Percentiles rank a stretch among this genome's conserved stretches.
These are phyloP conservation scores for Amanita subjunquillea DNA, from an alignment of 768 basidiomycete species.

Conservation along the genomic window DNA sequence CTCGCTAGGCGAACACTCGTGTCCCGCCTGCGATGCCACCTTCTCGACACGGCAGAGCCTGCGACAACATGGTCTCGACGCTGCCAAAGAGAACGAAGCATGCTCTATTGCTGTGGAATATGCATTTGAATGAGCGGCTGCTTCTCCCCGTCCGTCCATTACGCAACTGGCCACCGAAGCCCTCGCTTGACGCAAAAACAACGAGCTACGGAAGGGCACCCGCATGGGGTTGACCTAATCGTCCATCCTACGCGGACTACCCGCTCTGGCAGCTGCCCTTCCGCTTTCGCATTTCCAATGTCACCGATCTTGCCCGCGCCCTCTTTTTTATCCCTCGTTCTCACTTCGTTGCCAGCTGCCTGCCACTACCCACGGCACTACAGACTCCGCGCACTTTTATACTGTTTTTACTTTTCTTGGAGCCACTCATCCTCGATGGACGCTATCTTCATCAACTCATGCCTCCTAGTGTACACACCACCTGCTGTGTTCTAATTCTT, in stretches of 20 bases:
- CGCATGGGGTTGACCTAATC: neutral
- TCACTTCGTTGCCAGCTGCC: neutral
- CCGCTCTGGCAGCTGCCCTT: neutral
- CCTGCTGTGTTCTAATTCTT: neutral
- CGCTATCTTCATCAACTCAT: neutral
- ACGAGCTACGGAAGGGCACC: neutral
- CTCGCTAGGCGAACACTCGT: conserved; percentile 44
- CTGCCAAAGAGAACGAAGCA: conserved; percentile 46
- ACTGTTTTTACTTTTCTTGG: neutral
- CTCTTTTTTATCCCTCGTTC: neutral
- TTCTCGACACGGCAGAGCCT: conserved; percentile 53
- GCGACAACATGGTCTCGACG: conserved; percentile 46
- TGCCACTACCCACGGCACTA: neutral
- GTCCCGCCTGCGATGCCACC: conserved; percentile 65
- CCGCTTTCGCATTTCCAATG: neutral
- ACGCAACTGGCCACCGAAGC: neutral
- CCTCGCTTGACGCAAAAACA: neutral
- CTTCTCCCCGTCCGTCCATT: neutral
- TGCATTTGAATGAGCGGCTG: conserved; percentile 37
- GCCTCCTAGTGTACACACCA: neutral
- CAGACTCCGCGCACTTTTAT: neutral
- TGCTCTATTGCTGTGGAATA: conserved; percentile 69
- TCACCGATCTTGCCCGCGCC: neutral
- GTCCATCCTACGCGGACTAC: neutral
- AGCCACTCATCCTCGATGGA: conserved; percentile 1